Evolutionary conservation across 78 protist genomes (phyloP).

Genomic region (Protostelium mycophagum): DNA sequence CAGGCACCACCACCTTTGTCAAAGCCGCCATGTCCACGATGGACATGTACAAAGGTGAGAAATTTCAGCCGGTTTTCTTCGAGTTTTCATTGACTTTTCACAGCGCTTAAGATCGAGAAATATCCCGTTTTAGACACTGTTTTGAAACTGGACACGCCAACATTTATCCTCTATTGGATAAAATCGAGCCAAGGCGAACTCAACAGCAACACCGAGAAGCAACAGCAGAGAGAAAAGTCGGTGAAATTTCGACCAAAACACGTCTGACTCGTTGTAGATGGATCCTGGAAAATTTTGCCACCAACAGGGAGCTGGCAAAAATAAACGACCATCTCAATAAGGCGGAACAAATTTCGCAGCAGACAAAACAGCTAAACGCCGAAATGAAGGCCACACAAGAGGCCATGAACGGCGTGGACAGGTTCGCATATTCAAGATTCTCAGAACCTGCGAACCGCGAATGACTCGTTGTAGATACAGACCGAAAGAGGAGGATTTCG

Average conservation of each 20-base stretch:
- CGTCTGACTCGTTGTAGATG: background rate
- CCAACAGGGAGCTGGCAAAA: background rate
- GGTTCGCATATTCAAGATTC: background rate
- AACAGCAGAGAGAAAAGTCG: background rate
- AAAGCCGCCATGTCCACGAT: background rate
- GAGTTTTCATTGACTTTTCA: too few relatives aligned
- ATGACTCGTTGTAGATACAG: background rate
- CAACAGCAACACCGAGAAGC: background rate
- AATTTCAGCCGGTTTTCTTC: too few relatives aligned
- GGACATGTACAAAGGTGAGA: background rate
- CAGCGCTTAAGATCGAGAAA: background rate
- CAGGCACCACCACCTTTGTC: background rate
- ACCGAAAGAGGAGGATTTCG: background rate
- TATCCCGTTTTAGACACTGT: background rate
- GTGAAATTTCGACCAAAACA: background rate
- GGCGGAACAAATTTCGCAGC: background rate
- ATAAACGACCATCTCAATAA: background rate
- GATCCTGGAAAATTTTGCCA: background rate
- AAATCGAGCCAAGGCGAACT: background rate
- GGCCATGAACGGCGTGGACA: background rate
- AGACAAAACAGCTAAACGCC: background rate
- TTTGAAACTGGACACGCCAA: background rate
- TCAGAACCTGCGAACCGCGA: background rate
- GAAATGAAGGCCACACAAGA: background rate
- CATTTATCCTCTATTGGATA: background rate